These are phyloP conservation scores for Lachancea lanzarotensis DNA, from an alignment of 805 yeast species.

Conservation along the genomic window DNA sequence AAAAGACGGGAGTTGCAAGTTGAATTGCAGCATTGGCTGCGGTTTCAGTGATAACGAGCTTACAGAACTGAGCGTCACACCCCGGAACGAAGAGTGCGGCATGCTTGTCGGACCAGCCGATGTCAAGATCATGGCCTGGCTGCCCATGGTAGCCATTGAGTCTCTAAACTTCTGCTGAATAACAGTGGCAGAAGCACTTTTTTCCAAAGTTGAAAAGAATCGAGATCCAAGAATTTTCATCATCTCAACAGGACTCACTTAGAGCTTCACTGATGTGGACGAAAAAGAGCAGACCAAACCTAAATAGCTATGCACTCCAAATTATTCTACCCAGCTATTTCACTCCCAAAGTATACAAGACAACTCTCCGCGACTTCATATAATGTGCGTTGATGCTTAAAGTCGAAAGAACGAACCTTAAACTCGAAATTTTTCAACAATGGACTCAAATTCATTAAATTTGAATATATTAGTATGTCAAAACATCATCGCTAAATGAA, in stretches of 20 bases:
- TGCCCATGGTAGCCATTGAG: constrained; percentile 42
- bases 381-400: too few species aligned
- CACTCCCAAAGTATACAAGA: too few species aligned
- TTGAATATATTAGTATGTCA: not conserved
- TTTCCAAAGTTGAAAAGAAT: constrained; percentile 11
- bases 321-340: too few species aligned
- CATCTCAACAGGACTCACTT: too few species aligned
- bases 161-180: constrained; percentile 29
- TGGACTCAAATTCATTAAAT: not conserved
- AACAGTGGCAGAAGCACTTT: constrained; percentile 12
- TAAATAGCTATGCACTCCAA: too few species aligned
- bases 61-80: constrained; percentile 82
- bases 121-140: constrained; percentile 55
- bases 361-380: not conserved
- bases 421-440: not conserved
- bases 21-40: constrained; percentile 73
- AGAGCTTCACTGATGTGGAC: too few species aligned
- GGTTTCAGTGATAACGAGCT: constrained; percentile 77
- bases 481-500: not conserved
- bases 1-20: constrained; percentile 77
- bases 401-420: too few species aligned
- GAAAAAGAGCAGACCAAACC: too few species aligned
- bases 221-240: constrained; percentile 10
- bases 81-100: constrained; percentile 32
- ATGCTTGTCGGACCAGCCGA: constrained; percentile 35